Percentiles rank a stretch among this genome's conserved stretches.
Evolutionary conservation across 345 rosid species (phyloP).

Genomic region (Citrus unshiu): DNA sequence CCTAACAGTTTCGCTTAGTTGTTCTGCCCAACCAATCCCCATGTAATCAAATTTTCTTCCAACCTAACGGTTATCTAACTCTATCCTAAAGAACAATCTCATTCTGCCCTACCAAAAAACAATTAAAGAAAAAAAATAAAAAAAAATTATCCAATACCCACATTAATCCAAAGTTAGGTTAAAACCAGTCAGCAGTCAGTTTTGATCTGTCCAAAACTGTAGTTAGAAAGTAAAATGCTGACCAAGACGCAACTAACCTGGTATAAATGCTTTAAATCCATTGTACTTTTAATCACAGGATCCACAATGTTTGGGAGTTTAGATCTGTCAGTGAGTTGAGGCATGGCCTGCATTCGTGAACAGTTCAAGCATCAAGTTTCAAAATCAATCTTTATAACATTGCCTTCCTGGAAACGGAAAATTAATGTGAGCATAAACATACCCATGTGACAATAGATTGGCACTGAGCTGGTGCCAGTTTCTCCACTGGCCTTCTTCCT

Average conservation of each 20-base stretch:
- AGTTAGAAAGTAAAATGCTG: not conserved
- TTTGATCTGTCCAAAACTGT: not conserved
- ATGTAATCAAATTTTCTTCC: not conserved
- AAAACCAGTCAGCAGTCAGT: not conserved
- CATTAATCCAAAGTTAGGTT: not conserved
- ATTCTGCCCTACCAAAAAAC: not conserved
- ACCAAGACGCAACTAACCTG: slow-evolving; percentile 47
- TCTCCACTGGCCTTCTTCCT: slow-evolving; percentile 84
- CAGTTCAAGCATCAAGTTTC: slow-evolving; percentile 4
- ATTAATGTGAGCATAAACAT: slow-evolving; percentile 10
- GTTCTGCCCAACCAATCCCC: not conserved
- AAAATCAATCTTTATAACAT: not conserved
- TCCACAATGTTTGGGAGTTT: slow-evolving; percentile 82
- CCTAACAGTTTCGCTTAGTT: not conserved
- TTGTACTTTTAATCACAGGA: slow-evolving; percentile 66
- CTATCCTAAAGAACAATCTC: not conserved
- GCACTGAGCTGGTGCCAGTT: slow-evolving; percentile 81
- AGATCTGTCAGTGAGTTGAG: slow-evolving; percentile 89
- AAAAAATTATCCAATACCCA: not conserved
- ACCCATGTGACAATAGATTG: slow-evolving; percentile 97
- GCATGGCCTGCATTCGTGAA: slow-evolving; percentile 78
- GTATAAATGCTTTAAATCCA: slow-evolving; percentile 83
- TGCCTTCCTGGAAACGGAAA: not conserved
- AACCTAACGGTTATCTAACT: not conserved
- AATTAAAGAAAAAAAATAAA: not conserved